phyloP scores from a whole-genome alignment of 148 eudicot genomes.

The Linanthus parryae region DNA sequence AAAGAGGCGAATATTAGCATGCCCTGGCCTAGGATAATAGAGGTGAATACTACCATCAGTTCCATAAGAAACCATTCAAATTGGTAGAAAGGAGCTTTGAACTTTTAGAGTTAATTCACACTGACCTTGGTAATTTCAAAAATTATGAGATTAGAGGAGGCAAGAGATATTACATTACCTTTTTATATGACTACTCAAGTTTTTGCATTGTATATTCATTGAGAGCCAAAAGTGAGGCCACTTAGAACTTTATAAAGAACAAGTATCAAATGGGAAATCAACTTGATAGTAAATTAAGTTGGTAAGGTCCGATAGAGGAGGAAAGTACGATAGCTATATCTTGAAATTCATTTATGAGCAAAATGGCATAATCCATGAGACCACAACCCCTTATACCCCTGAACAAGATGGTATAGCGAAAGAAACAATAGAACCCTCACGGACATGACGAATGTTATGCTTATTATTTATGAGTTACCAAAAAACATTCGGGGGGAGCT shows the following conservation, averaged over 20 bases:
- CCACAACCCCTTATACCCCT: slow-evolving; percentile 1
- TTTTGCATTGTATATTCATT: neutral
- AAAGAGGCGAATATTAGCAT: too few relatives aligned
- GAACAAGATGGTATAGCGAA: slow-evolving; percentile 6
- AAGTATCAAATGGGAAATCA: slow-evolving; percentile 8
- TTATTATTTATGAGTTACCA: slow-evolving; percentile 4
- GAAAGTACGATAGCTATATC: neutral
- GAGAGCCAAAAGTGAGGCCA: slow-evolving; percentile 1
- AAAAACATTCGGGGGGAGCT: slow-evolving; percentile 4
- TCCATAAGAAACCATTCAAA: neutral
- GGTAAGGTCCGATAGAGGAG: slow-evolving; percentile 2
- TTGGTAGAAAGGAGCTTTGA: neutral
- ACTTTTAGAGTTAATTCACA: neutral
- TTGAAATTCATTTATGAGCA: neutral
- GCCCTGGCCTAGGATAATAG: neutral
- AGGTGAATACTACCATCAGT: neutral
- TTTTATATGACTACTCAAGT: neutral
- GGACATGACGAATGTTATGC: slow-evolving; percentile 5
- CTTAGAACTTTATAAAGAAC: neutral
- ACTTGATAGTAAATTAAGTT: slow-evolving; percentile 8
- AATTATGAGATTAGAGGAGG: neutral
- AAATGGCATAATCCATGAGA: slow-evolving; percentile 13
- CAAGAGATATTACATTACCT: neutral
- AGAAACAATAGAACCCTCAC: slow-evolving; percentile 13
- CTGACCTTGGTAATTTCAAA: neutral